These are phyloP conservation scores for Bruguiera sexangula DNA, from an alignment of 345 rosid genomes.

Conservation along the genomic window DNA sequence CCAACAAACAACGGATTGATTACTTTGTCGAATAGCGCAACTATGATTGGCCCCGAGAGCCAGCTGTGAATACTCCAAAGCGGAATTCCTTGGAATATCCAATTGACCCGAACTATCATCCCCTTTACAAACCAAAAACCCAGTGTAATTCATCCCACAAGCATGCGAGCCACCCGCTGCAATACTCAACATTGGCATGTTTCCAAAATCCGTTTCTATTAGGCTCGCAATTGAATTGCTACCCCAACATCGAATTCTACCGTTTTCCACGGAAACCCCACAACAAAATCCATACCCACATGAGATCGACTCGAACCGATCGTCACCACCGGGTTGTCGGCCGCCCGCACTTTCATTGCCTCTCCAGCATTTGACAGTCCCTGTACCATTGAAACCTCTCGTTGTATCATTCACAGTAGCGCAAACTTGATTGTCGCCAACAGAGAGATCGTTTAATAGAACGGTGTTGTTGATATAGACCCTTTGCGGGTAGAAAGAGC, in stretches of 20 bases:
- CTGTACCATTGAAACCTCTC: background rate
- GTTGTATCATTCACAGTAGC: constrained; percentile 40
- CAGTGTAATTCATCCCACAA: constrained; percentile 62
- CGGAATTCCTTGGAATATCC: constrained; percentile 37
- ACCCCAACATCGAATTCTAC: constrained; percentile 57
- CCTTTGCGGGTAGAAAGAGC: constrained; percentile 33
- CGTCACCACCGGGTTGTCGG: constrained; percentile 17
- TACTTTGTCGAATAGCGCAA: constrained; percentile 49
- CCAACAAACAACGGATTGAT: constrained; percentile 69
- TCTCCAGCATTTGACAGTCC: constrained; percentile 63
- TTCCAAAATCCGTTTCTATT: constrained; percentile 48
- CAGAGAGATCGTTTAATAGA: constrained; percentile 39
- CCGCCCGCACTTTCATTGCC: background rate
- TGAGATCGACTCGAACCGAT: constrained; percentile 42
- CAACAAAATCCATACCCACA: constrained; percentile 74
- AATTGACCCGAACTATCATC: constrained; percentile 52
- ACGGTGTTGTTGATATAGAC: constrained; percentile 44
- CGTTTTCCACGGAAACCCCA: constrained; percentile 40
- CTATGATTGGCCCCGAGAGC: constrained; percentile 61
- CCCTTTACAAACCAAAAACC: constrained; percentile 58
- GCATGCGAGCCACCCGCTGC: constrained; percentile 64
- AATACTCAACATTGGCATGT: constrained; percentile 48
- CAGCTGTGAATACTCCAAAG: constrained; percentile 39
- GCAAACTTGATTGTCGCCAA: constrained; percentile 67
- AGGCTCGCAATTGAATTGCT: constrained; percentile 20